A percentile compares a stretch with the other conserved stretches of the same genome.
Conservation (phyloP, 129 eudicot genomes). For the Apium graveolens region DNA sequence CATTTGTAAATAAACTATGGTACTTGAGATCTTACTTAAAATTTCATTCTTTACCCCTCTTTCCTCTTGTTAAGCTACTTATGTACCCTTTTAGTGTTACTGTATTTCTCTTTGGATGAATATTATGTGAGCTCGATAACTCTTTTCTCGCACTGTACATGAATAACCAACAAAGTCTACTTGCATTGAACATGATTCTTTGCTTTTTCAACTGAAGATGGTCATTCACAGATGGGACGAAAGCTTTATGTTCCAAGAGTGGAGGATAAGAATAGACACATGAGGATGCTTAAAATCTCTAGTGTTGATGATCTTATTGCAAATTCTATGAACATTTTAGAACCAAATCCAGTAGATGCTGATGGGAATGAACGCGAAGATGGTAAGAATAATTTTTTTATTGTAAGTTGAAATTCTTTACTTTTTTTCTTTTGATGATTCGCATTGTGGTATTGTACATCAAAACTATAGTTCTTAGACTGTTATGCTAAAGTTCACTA, state of each 20-base stretch:
- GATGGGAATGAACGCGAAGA: slow-evolving; percentile 86
- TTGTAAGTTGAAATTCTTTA: background rate
- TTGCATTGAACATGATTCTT: slow-evolving; percentile 11
- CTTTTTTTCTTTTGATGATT: background rate
- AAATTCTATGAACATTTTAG: slow-evolving; percentile 91
- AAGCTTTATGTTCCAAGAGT: slow-evolving; percentile 93
- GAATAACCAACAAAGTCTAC: background rate
- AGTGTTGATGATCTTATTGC: slow-evolving; percentile 74
- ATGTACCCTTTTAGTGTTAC: background rate
- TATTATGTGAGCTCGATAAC: background rate
- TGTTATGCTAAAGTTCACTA: background rate
- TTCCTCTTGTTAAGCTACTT: background rate
- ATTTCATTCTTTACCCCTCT: background rate
- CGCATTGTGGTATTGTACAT: background rate
- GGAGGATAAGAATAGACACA: slow-evolving; percentile 87
- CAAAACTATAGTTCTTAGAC: background rate
- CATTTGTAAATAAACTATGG: background rate
- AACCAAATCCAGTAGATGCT: slow-evolving; percentile 78
- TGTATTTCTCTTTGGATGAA: background rate
- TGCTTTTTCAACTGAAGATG: slow-evolving; percentile 39
- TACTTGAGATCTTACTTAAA: background rate
- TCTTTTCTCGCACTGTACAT: background rate
- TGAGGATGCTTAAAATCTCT: slow-evolving; percentile 84
- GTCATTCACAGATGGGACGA: slow-evolving; percentile 37
- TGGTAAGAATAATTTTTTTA: slow-evolving; percentile 37